Percentiles rank a stretch among this genome's conserved stretches.
phyloP scores from a whole-genome alignment of 495 filamentous ascomycete species.

The Niebla homalea region DNA sequence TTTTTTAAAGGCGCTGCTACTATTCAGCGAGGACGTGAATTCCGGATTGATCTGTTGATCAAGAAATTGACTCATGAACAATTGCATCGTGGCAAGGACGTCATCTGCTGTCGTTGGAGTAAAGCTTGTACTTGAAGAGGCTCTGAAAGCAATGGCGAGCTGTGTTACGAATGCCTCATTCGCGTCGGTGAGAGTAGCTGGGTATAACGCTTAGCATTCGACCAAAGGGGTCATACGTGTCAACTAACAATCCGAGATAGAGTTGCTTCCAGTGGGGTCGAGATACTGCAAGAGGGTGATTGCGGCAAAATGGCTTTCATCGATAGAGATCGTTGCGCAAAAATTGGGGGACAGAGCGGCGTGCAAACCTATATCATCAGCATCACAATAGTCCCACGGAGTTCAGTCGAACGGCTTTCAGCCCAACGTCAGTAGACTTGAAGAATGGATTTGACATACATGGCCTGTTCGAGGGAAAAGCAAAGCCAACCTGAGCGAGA shows the following conservation, averaged over 20 bases:
- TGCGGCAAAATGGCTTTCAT: conserved; percentile 50
- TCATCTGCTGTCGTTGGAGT: conserved; percentile 51
- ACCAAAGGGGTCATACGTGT: conserved; percentile 19
- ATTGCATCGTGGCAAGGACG: conserved; percentile 49
- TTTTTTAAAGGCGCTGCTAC: conserved; percentile 24
- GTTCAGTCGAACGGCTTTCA: conserved; percentile 2
- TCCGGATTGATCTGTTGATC: conserved; percentile 22
- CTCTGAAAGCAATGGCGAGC: conserved; percentile 42
- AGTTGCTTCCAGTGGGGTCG: background rate
- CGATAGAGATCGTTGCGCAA: conserved; percentile 50
- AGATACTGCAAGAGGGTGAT: conserved; percentile 45
- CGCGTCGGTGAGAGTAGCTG: conserved; percentile 18
- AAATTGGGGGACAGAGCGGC: conserved; percentile 63
- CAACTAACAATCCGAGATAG: background rate
- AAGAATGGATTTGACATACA: conserved; percentile 26
- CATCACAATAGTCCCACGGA: too few relatives aligned
- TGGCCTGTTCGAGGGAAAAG: conserved; percentile 39
- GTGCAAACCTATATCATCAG: conserved; percentile 40
- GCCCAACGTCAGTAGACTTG: conserved; percentile 11
- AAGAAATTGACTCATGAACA: conserved; percentile 36
- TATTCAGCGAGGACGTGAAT: background rate
- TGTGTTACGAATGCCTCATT: conserved; percentile 43
- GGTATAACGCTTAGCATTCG: background rate
- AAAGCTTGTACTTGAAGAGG: conserved; percentile 8
- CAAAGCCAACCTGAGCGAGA: conserved; percentile 59